Percentiles rank a stretch among this genome's conserved stretches.
Conservation (phyloP, 2,329 filamentous ascomycete genomes). For the Talaromyces albobiverticillius region DNA sequence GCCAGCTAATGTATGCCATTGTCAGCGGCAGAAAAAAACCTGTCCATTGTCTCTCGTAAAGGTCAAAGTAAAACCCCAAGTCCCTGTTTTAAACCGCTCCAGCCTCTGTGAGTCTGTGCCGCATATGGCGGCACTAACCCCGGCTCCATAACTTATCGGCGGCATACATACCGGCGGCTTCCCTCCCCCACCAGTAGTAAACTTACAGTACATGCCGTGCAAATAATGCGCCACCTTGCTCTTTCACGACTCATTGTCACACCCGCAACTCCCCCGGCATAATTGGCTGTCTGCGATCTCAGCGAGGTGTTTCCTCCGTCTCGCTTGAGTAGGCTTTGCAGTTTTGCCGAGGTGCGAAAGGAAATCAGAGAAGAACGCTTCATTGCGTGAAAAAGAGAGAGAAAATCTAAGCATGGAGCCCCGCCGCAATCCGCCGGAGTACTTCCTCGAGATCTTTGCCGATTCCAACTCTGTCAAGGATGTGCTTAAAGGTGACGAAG, state of each 20-base stretch:
- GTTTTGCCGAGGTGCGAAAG: slow-evolving; percentile 1
- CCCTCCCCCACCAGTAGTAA: slow-evolving; percentile 1
- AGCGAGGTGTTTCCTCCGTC: slow-evolving; percentile 18
- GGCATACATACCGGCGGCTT: too few relatives aligned
- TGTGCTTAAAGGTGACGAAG: slow-evolving; percentile 77
- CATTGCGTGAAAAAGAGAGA: background rate
- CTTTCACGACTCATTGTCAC: slow-evolving; percentile 2
- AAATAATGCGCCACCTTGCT: slow-evolving; percentile 9
- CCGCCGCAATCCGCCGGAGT: slow-evolving; percentile 70
- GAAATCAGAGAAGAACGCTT: background rate
- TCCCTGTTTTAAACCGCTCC: too few relatives aligned
- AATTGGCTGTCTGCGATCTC: slow-evolving; percentile 17
- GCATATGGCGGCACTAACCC: too few relatives aligned
- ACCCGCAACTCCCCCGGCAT: slow-evolving; percentile 15
- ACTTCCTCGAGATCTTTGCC: slow-evolving; percentile 89
- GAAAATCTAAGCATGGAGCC: slow-evolving; percentile 55
- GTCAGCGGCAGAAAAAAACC: too few relatives aligned
- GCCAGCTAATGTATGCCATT: too few relatives aligned
- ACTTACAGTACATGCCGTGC: background rate
- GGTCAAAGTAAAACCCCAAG: too few relatives aligned
- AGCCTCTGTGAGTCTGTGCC: too few relatives aligned
- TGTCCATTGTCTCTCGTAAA: too few relatives aligned
- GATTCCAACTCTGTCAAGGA: slow-evolving; percentile 88
- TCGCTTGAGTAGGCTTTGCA: slow-evolving; percentile 9
- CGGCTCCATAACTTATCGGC: too few relatives aligned